Conservation (phyloP, 73 alveolate species). For the Diophrys appendiculata region DNA sequence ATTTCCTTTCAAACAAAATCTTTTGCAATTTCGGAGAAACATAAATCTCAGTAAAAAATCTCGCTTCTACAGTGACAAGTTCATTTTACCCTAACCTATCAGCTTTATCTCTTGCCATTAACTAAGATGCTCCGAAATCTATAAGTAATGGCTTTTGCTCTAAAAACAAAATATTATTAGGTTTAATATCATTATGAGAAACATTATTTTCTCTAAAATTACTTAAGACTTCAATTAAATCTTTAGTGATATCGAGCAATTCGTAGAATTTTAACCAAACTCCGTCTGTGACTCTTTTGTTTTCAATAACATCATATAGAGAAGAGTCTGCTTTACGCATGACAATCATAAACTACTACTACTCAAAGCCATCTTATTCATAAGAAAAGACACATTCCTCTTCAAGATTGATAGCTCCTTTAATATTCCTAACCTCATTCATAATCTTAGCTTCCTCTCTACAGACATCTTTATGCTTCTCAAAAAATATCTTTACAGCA, state of each 20-base stretch:
- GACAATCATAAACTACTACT: not conserved
- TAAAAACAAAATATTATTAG: not conserved
- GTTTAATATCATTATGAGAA: not conserved
- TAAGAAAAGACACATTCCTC: not conserved
- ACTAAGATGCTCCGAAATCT: not conserved
- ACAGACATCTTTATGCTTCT: not conserved
- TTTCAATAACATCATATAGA: not conserved
- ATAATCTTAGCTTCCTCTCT: not conserved
- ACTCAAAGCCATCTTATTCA: not conserved
- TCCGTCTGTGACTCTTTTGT: not conserved
- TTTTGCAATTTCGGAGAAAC: not conserved
- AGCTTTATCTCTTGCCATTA: not conserved
- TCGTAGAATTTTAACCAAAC: not conserved
- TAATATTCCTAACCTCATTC: not conserved
- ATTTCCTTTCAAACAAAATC: not conserved
- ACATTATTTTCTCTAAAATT: not conserved
- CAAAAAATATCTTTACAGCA: not conserved
- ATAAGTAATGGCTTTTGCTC: not conserved
- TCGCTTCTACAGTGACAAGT: too few species aligned
- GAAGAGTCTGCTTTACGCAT: not conserved
- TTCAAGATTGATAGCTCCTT: not conserved
- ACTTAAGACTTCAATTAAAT: not conserved
- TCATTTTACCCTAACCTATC: too few species aligned
- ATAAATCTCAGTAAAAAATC: too few species aligned
- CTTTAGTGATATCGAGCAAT: not conserved